phyloP scores from a whole-genome alignment of 164 flowering plant genomes.

The Platanus orientalis region DNA sequence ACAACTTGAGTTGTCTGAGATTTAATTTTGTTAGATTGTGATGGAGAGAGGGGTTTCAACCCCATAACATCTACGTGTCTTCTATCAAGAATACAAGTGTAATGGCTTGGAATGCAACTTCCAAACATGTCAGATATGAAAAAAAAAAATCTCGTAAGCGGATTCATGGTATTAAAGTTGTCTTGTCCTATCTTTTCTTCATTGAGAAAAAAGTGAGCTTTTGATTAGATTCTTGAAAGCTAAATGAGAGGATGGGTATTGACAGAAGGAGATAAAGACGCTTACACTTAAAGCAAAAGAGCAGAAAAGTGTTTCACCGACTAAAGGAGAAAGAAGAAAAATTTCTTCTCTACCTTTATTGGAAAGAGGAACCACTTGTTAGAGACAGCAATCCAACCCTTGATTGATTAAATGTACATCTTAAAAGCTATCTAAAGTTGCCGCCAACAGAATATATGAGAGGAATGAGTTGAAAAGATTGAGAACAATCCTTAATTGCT shows the following conservation, averaged over 20 bases:
- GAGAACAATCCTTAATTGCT: not conserved
- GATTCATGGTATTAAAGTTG: conserved; percentile 26
- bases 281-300: conserved; percentile 16
- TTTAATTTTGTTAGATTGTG: not conserved
- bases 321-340: conserved; percentile 10
- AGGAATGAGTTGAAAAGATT: not conserved
- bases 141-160: conserved; percentile 18
- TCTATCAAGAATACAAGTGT: not conserved
- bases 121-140: conserved; percentile 10
- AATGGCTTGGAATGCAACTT: conserved; percentile 8
- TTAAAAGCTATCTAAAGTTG: not conserved
- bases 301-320: conserved; percentile 3
- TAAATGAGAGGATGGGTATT: conserved; percentile 11
- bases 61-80: not conserved
- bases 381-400: not conserved
- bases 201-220: conserved; percentile 18
- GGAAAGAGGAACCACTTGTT: conserved; percentile 15
- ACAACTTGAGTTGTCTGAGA: not conserved
- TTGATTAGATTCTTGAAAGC: conserved; percentile 27
- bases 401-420: not conserved
- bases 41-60: not conserved
- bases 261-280: conserved; percentile 12
- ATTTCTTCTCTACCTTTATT: conserved; percentile 17
- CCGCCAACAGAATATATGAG: not conserved
- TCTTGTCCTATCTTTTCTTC: conserved; percentile 24